Base-by-base conservation (phyloP, 768 basidiomycete species). In the Collybia sordida region DNA sequence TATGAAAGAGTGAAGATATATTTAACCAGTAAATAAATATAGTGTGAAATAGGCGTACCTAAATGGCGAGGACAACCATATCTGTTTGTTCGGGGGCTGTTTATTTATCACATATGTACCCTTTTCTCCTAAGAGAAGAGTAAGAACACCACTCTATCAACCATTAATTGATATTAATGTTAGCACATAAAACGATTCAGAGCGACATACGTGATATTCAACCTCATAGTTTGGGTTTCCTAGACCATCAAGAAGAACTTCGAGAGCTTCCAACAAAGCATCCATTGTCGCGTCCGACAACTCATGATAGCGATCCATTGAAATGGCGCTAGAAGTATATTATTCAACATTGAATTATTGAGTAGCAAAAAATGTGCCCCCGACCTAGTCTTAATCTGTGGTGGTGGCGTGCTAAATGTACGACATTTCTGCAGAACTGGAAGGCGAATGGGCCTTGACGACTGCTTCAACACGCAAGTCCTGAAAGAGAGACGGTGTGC, bases 31-130 rank as follows among this genome's bases (percentile, higher is more conserved):
- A 27, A 18, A 4, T 8, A 24, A 36, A 17, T n/a, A 1, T 34
- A n/a, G 27, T 31, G 35, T 37, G 42, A 15, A 36, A 27, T 45
- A 31, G 28, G 63, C 73, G 34, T 55, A 93, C 93, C 90, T 92
- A 56, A 82, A 64, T 0, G 94, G 94, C 7, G 90, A 93, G 3
- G 92, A 94, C 17, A 97, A 75, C 94, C 94, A 97, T 58, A 97
- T 96, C 64, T 97, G 94, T 71, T 93, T 93, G 65, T 97, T 97
- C 5, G 94, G 94, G 9, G 94, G 94, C 64, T 97, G 94, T 74
- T 96, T 97, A 70, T 97, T 97, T 69, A 97, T 86, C 23, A 96
- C 94, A 70, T 96, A 97, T 9, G 90, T 96, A 12, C 92, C 93
- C 48, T 84, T 72, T 35, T 76, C 70, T 24, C 86, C 93, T 14